phyloP scores from a whole-genome alignment of 352 stramenopile species.

The Paralagenidium karlingii region DNA sequence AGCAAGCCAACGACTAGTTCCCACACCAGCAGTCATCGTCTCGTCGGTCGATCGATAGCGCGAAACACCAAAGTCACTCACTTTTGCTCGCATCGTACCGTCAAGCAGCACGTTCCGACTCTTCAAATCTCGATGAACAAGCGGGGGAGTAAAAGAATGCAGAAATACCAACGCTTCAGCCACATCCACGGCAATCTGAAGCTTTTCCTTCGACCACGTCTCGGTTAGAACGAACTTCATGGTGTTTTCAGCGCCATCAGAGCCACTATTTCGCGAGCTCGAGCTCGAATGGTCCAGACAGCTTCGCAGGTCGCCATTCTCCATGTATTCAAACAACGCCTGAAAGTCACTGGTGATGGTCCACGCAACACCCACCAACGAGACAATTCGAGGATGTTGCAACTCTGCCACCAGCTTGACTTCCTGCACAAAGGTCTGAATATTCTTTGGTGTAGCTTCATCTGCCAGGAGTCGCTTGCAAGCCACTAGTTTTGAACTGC shows the following conservation, averaged over 20 bases:
- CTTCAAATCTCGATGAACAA: constrained; percentile 50
- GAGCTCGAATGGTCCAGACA: constrained; percentile 15
- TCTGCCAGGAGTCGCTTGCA: constrained; percentile 34
- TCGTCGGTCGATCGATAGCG: constrained; percentile 17
- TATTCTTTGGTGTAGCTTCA: constrained; percentile 21
- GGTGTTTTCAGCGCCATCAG: too few relatives aligned
- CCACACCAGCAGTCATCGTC: constrained; percentile 37
- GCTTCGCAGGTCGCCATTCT: constrained; percentile 26
- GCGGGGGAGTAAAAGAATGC: constrained; percentile 41
- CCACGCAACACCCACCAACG: constrained; percentile 41
- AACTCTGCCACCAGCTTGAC: constrained; percentile 37
- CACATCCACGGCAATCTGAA: constrained; percentile 39
- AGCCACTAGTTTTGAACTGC: constrained; percentile 17
- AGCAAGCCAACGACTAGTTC: constrained; percentile 35
- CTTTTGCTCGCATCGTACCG: constrained; percentile 14
- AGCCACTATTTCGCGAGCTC: constrained; percentile 5
- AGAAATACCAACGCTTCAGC: constrained; percentile 53
- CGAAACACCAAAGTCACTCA: constrained; percentile 35
- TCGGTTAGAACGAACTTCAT: too few relatives aligned
- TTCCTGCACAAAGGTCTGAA: constrained; percentile 31
- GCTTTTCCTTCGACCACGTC: constrained; percentile 26
- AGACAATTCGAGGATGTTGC: constrained; percentile 31
- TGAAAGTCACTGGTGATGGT: constrained; percentile 36
- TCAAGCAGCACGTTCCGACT: constrained; percentile 39
- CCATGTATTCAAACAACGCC: constrained; percentile 56